Conservation (phyloP, 257 asterid genomes). For the Rhazya stricta region DNA sequence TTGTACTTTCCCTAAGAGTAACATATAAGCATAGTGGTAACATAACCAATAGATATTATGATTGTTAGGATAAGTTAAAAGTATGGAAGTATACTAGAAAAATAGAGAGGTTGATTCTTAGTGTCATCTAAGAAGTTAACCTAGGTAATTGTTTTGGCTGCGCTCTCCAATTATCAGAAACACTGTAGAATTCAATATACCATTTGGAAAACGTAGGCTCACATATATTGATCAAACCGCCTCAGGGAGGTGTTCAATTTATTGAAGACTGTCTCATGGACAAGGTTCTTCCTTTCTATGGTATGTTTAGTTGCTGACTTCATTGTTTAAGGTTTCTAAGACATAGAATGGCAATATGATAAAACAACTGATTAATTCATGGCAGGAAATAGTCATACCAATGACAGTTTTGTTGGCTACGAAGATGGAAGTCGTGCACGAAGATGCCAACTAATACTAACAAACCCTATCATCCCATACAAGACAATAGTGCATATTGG, state of each 20-base stretch:
- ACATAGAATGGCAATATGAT: no score
- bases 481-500: no score
- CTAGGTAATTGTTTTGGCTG: constrained; percentile 30
- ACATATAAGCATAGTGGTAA: no score
- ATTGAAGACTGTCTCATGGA: constrained; percentile 47
- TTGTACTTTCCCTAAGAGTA: no score
- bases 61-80: no score
- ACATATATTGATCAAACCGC: constrained; percentile 78
- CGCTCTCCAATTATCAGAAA: constrained; percentile 55
- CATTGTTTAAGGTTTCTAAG: no score
- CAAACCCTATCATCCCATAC: no score
- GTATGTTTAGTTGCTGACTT: constrained; percentile 15
- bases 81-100: no score
- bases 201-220: constrained; percentile 62
- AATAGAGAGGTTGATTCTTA: no score
- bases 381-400: constrained; percentile 58
- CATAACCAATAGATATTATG: no score
- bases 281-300: constrained; percentile 55
- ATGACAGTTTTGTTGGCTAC: constrained; percentile 56
- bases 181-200: constrained; percentile 39
- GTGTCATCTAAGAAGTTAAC: no score
- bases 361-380: no score
- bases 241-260: constrained; percentile 55
- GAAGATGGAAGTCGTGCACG: constrained; percentile 44
- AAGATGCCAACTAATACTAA: constrained; percentile 32